A percentile compares a stretch with the other conserved stretches of the same genome.
Evolutionary conservation across 169 alveolate species (phyloP).

Genomic region (Plasmodium billcollinsi): DNA sequence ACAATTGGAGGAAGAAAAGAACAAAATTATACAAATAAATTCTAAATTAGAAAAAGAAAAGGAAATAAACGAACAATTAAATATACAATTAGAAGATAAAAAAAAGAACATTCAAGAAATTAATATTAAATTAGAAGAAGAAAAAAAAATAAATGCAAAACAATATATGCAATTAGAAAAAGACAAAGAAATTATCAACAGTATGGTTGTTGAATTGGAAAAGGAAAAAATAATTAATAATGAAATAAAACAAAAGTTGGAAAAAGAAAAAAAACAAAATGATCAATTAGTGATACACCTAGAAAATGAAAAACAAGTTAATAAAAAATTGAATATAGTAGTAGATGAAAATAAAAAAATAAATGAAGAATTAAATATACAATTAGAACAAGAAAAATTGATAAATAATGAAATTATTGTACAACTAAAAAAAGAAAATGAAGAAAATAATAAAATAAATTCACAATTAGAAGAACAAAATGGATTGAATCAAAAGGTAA

Average conservation of each 20-base stretch:
- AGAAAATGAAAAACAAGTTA: slow-evolving; percentile 19
- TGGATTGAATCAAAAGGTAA: neutral
- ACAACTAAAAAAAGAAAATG: neutral
- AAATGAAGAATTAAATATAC: neutral
- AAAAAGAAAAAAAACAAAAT: neutral
- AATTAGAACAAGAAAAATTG: slow-evolving; percentile 15
- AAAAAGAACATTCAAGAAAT: neutral
- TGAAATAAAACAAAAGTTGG: neutral
- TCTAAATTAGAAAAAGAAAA: slow-evolving; percentile 49
- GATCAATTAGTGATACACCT: neutral
- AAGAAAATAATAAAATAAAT: neutral
- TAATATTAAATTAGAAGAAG: slow-evolving; percentile 6
- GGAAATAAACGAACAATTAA: neutral
- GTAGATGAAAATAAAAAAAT: neutral
- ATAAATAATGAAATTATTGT: neutral
- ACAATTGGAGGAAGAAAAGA: slow-evolving; percentile 21
- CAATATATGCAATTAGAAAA: neutral
- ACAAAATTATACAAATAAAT: slow-evolving; percentile 5
- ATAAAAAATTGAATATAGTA: neutral
- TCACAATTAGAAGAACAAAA: neutral
- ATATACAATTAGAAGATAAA: slow-evolving; percentile 17
- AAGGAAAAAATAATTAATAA: slow-evolving; percentile 9
- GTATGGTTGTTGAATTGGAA: neutral
- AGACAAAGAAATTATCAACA: slow-evolving; percentile 1
- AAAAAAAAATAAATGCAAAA: slow-evolving; percentile 4